These are phyloP conservation scores for Sparassis latifolia DNA, from an alignment of 1,284 basidiomycete genomes.

Conservation along the genomic window DNA sequence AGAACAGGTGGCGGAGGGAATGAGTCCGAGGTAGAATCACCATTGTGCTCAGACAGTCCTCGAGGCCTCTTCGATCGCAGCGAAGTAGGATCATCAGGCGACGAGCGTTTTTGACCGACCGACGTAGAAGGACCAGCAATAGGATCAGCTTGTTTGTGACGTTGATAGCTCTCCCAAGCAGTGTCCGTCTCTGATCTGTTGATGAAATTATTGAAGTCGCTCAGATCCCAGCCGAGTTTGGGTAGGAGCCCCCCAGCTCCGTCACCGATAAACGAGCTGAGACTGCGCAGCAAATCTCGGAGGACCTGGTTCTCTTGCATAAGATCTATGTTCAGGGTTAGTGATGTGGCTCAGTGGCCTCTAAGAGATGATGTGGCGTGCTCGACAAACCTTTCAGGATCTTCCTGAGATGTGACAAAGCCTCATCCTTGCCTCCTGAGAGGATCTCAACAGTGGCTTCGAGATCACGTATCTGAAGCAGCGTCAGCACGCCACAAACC, in stretches of 20 bases:
- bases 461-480: conserved; percentile 77
- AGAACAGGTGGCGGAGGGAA: conserved; percentile 41
- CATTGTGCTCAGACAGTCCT: conserved; percentile 31
- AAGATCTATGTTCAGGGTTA: conserved; percentile 44
- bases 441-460: conserved; percentile 88
- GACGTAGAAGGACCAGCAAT: conserved; percentile 7
- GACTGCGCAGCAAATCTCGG: conserved; percentile 67
- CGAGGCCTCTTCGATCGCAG: conserved; percentile 47
- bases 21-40: conserved; percentile 35
- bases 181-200: conserved; percentile 87
- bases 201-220: conserved; percentile 74
- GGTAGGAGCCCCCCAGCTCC: conserved; percentile 72
- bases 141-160: conserved; percentile 41
- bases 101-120: conserved; percentile 29
- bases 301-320: conserved; percentile 86
- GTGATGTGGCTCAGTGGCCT: neutral
- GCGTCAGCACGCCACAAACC: conserved; percentile 6
- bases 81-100: conserved; percentile 43
- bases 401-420: conserved; percentile 73
- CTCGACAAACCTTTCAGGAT: conserved; percentile 62
- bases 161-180: conserved; percentile 81
- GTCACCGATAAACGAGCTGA: conserved; percentile 80
- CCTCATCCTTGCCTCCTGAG: conserved; percentile 85
- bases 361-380: conserved; percentile 6
- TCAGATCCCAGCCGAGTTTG: conserved; percentile 71